phyloP scores from a whole-genome alignment of 2,329 filamentous ascomycete genomes.

The Colletotrichum sp. region DNA sequence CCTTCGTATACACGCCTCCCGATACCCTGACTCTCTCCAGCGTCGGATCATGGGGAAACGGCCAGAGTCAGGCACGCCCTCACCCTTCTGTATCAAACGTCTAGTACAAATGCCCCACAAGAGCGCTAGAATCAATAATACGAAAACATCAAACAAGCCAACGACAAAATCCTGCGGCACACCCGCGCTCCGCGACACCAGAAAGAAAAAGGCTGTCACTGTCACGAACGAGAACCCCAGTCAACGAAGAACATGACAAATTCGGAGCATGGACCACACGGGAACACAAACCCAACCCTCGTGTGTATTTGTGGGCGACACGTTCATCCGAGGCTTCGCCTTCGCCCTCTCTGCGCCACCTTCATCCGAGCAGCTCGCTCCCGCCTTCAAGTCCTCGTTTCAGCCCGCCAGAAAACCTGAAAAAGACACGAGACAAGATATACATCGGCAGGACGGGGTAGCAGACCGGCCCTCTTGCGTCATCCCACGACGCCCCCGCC shows the following conservation, averaged over 20 bases:
- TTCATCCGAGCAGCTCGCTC: background rate
- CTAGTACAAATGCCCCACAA: rapidly evolving
- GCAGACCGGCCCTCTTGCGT: background rate
- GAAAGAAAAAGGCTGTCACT: too few species aligned
- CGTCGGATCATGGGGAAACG: background rate
- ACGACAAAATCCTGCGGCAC: background rate
- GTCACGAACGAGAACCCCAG: background rate
- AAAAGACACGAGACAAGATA: background rate
- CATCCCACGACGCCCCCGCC: rapidly evolving
- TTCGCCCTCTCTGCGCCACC: background rate
- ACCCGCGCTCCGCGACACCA: background rate
- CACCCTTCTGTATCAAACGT: background rate
- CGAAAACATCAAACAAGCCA: background rate
- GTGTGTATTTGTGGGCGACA: background rate
- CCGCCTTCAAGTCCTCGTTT: background rate
- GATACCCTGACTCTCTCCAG: background rate
- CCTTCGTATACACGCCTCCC: background rate
- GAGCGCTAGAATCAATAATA: background rate
- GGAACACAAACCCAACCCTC: background rate
- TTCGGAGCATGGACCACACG: background rate
- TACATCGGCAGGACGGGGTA: background rate
- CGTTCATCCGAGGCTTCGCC: background rate
- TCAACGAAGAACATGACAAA: background rate
- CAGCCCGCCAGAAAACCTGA: background rate
- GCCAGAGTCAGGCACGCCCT: background rate